Evolutionary conservation across 1,139 yeast species (phyloP).

Genomic region (Suhomyces terraborum): DNA sequence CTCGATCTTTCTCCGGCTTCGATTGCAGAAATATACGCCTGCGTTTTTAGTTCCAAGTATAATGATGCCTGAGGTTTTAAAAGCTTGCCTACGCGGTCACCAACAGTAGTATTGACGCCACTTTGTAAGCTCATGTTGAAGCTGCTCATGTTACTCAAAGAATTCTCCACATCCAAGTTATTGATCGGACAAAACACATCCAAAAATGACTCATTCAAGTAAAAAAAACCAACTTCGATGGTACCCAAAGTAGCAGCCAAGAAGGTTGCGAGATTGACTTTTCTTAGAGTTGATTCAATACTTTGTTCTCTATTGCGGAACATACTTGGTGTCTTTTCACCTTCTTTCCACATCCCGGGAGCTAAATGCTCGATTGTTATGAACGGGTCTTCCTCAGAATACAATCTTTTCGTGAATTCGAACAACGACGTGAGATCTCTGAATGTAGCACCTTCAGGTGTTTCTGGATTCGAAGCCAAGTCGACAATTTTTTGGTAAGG

Average conservation of each 20-base stretch:
- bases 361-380: slow-evolving; percentile 61
- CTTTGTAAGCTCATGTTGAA: slow-evolving; percentile 40
- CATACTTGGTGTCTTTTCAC: slow-evolving; percentile 58
- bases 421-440: slow-evolving; percentile 72
- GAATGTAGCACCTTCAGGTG: slow-evolving; percentile 73
- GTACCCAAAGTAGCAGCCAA: slow-evolving; percentile 82
- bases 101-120: slow-evolving; percentile 39
- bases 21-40: slow-evolving; percentile 87
- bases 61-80: slow-evolving; percentile 79
- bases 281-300: slow-evolving; percentile 69
- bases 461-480: slow-evolving; percentile 70
- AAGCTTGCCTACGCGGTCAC: slow-evolving; percentile 57
- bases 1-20: slow-evolving; percentile 70
- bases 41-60: slow-evolving; percentile 86
- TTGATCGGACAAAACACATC: slow-evolving; percentile 78
- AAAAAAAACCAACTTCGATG: slow-evolving; percentile 83
- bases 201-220: slow-evolving; percentile 78
- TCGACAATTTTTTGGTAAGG: slow-evolving; percentile 76
- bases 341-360: slow-evolving; percentile 68
- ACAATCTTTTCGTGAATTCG: slow-evolving; percentile 67
- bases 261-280: slow-evolving; percentile 86
- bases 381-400: slow-evolving; percentile 69
- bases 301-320: slow-evolving; percentile 63
- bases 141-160: slow-evolving; percentile 42
- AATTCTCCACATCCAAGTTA: slow-evolving; percentile 44